Evolutionary conservation across 257 asterid species (phyloP).

Genomic region (Craterostigma plantagineum): DNA sequence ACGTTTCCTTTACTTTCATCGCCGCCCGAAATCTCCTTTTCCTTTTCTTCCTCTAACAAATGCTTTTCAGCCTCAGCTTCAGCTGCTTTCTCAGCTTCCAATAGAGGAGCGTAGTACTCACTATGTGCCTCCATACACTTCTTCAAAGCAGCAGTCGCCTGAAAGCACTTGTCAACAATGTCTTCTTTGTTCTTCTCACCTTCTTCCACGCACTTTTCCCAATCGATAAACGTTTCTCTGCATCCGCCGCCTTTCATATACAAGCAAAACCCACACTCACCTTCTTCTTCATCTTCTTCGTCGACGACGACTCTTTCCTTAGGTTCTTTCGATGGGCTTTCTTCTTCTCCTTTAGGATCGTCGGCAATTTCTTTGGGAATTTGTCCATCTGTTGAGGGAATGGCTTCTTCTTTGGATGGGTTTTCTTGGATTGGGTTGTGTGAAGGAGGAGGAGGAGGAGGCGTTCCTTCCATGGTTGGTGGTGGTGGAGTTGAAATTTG

Average conservation of each 20-base stretch:
- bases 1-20: neutral
- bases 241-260: slow-evolving; percentile 4
- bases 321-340: neutral
- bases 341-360: neutral
- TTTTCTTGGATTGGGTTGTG: too few species aligned
- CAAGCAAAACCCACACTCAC: slow-evolving; percentile 4
- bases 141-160: neutral
- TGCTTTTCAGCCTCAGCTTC: neutral
- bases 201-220: slow-evolving; percentile 1
- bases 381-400: too few species aligned
- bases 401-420: too few species aligned
- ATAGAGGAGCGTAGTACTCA: neutral
- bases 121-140: slow-evolving; percentile 3
- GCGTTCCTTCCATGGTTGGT: too few species aligned
- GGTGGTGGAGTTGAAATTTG: too few species aligned
- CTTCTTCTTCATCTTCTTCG: slow-evolving; percentile 1
- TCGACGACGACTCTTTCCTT: neutral
- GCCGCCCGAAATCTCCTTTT: neutral
- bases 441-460: too few species aligned
- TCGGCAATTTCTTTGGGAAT: too few species aligned
- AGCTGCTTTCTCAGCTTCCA: slow-evolving; percentile 1
- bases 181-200: slow-evolving; percentile 3
- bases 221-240: neutral
- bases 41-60: neutral
- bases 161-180: slow-evolving; percentile 1